Evolutionary conservation across 2,329 filamentous ascomycete genomes (phyloP), one percentile per base, ranked within the genome.

Genomic region (Teratosphaeria viscida): DNA sequence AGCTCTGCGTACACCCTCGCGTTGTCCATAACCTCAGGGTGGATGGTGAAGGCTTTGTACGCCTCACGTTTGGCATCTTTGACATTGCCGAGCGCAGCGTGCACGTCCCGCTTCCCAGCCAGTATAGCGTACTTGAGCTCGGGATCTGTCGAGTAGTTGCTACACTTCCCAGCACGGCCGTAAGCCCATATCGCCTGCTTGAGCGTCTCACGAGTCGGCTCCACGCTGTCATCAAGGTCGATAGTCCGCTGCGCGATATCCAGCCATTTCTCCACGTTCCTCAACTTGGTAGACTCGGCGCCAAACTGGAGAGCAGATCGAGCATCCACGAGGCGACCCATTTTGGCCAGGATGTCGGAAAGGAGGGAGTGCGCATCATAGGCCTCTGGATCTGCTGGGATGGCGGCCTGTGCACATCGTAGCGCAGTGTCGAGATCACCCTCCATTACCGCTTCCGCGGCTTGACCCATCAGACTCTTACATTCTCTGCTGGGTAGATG

Each of bases 401-500:
- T 78, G 8, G 82, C 81, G 61, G 77, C 57, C 70, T 76, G 56
- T 73, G 79, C 66, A 70, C 73, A 57, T 75, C 80, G 78, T 39
- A 84, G 75, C 5, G 87, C 85, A 49, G 79, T 76, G 5, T 82
- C 78, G 63, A 86, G 85, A 23, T 86, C 79, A 29, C 81, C 78
- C 10, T 81, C 77, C 60, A 90, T 78, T 68, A 86, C 91, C 4
- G 85, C 83, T 61, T 85, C 79, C 60, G 85, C 88, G 2, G 89
- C 88, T 67, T 82, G 78, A 54, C 82, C 80, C 55, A 91, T 79
- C 52, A 86, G 78, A 49, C 82, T 78, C 67, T 86, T 89, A 71
- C 91, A 89, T 65, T 90, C 85, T 49, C 81, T 84, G 53, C 85
- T 83, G 16, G 85, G 86, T 69, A 89, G 86, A 8, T 83, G 85